Conservation (phyloP, 106 monocot species). For the Agapanthus africanus region DNA sequence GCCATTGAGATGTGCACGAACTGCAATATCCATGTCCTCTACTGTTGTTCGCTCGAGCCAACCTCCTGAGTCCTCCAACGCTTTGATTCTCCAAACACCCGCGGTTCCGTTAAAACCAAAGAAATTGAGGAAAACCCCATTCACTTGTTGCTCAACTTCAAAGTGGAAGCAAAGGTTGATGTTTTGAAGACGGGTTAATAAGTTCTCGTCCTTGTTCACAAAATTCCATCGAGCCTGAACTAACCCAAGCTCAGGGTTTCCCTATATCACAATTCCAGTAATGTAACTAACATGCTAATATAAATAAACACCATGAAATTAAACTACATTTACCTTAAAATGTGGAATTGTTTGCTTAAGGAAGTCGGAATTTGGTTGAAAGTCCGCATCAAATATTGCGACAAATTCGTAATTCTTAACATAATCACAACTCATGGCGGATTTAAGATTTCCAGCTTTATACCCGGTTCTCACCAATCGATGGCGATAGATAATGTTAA, state of each 20-base stretch:
- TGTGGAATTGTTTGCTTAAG: slow-evolving; percentile 27
- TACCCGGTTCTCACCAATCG: slow-evolving; percentile 57
- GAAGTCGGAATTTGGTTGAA: slow-evolving; percentile 22
- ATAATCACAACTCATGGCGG: slow-evolving; percentile 73
- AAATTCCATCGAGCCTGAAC: slow-evolving; percentile 57
- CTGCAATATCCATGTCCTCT: slow-evolving; percentile 22
- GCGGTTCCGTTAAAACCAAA: slow-evolving; percentile 50
- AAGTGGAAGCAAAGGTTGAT: slow-evolving; percentile 59
- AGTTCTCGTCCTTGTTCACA: slow-evolving; percentile 49
- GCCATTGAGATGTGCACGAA: slow-evolving; percentile 36
- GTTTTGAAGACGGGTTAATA: slow-evolving; percentile 45
- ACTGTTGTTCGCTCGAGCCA: slow-evolving; percentile 44
- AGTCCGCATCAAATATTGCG: slow-evolving; percentile 24
- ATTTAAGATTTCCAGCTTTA: slow-evolving; percentile 70
- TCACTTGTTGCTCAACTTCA: slow-evolving; percentile 38
- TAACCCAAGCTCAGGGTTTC: slow-evolving; percentile 42
- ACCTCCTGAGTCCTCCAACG: slow-evolving; percentile 35
- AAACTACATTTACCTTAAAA: slow-evolving; percentile 12
- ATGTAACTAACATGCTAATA: background rate
- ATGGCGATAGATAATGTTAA: slow-evolving; percentile 53
- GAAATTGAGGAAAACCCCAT: slow-evolving; percentile 35
- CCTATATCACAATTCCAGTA: slow-evolving; percentile 18
- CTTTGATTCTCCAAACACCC: slow-evolving; percentile 40
- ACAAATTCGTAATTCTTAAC: too few relatives aligned
- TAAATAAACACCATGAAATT: background rate